Evolutionary conservation across 2,329 filamentous ascomycete genomes (phyloP).

Genomic region (Volutella citrinella): DNA sequence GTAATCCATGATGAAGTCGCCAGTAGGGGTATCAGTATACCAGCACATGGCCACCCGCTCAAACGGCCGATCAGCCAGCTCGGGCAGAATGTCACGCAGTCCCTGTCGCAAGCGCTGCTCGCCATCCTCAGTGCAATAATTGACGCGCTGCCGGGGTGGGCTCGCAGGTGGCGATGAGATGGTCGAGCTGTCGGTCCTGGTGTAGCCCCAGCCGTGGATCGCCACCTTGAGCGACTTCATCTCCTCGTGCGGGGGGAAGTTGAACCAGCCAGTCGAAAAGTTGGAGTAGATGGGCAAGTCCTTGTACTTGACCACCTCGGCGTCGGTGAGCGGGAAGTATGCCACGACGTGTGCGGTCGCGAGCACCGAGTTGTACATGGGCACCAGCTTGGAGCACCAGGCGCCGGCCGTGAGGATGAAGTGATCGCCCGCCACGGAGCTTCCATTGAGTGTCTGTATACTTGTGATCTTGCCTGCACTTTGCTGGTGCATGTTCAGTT

Average conservation of each 20-base stretch:
- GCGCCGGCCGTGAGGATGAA: slow-evolving; percentile 16
- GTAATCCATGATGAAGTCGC: slow-evolving; percentile 22
- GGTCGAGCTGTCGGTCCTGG: slow-evolving; percentile 6
- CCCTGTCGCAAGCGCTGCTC: slow-evolving; percentile 11
- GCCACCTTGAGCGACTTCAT: slow-evolving; percentile 17
- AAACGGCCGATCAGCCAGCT: slow-evolving; percentile 13
- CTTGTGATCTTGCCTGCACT: slow-evolving; percentile 6
- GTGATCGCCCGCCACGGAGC: slow-evolving; percentile 4
- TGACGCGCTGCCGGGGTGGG: slow-evolving; percentile 5
- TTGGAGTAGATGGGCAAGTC: slow-evolving; percentile 17
- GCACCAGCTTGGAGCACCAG: slow-evolving; percentile 8
- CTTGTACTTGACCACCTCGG: slow-evolving; percentile 13
- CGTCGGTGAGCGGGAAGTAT: slow-evolving; percentile 13
- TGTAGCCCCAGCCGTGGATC: slow-evolving; percentile 19
- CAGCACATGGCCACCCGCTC: slow-evolving; percentile 13
- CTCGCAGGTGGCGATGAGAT: slow-evolving; percentile 9
- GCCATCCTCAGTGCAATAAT: slow-evolving; percentile 14
- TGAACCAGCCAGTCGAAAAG: slow-evolving; percentile 20
- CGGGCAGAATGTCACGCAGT: slow-evolving; percentile 15
- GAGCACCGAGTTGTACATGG: slow-evolving; percentile 13
- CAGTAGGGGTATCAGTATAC: slow-evolving; percentile 19
- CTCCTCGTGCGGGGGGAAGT: slow-evolving; percentile 18
- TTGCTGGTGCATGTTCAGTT: slow-evolving; percentile 4
- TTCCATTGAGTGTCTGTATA: slow-evolving; percentile 2
- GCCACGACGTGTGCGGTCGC: slow-evolving; percentile 15